Conservation (phyloP, 768 basidiomycete species). For the Gelatoporia subvermispora region DNA sequence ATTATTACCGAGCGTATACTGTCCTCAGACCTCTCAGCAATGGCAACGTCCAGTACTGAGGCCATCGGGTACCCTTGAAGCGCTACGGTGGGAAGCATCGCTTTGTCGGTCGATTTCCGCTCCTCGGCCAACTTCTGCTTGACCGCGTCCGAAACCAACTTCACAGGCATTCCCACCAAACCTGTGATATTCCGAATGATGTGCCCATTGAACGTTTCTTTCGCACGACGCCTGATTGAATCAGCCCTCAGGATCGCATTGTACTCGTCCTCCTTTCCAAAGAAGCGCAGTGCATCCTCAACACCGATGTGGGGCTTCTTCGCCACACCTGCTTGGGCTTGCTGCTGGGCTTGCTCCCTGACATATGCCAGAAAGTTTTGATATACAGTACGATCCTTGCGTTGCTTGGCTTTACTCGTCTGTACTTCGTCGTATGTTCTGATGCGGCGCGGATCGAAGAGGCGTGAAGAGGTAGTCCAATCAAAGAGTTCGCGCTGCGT, state of each 20-base stretch:
- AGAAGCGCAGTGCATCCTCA: conserved; percentile 8
- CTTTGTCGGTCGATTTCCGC: neutral
- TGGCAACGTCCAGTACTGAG: conserved; percentile 14
- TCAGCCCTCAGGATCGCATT: conserved; percentile 21
- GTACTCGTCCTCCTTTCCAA: conserved; percentile 20
- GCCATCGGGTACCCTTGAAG: too few species aligned
- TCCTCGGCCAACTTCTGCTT: conserved; percentile 12
- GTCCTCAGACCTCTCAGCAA: conserved; percentile 12
- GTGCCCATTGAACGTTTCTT: conserved; percentile 19
- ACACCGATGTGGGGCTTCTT: conserved; percentile 6
- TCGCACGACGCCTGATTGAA: conserved; percentile 18
- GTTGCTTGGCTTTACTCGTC: conserved; percentile 38
- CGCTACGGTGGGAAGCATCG: neutral
- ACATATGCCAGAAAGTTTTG: conserved; percentile 52
- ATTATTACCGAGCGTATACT: conserved; percentile 13
- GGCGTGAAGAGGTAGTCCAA: conserved; percentile 52
- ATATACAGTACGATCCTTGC: conserved; percentile 52
- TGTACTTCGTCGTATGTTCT: conserved; percentile 15
- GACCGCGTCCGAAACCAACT: conserved; percentile 19
- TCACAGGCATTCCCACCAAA: conserved; percentile 15
- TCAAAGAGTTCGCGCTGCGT: conserved; percentile 50
- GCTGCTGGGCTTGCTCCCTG: conserved; percentile 13
- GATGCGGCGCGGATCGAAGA: conserved; percentile 43
- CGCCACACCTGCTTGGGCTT: neutral
- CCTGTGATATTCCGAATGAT: conserved; percentile 20